Evolutionary conservation across 2,329 filamentous ascomycete species (phyloP).

Genomic region (Zymoseptoria pseudotritici): DNA sequence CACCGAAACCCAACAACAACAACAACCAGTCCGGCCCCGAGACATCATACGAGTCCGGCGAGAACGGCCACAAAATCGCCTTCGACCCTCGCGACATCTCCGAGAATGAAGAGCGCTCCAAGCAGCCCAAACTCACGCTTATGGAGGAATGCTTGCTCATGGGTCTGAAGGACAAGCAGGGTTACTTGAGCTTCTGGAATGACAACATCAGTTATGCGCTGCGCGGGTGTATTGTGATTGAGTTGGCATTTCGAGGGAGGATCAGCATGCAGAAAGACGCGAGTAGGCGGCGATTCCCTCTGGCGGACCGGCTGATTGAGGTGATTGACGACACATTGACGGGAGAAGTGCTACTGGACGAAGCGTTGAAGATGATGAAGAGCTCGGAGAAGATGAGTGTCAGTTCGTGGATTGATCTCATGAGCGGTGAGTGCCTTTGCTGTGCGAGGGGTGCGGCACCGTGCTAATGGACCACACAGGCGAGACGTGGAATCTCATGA

Average conservation of each 20-base stretch:
- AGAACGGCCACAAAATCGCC: constrained; percentile 97
- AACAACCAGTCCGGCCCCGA: constrained; percentile 48
- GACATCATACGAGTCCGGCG: constrained; percentile 76
- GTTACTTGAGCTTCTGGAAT: constrained; percentile 99
- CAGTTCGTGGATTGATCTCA: constrained; percentile 95
- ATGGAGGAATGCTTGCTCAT: constrained; percentile 98
- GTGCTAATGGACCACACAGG: constrained; percentile 47
- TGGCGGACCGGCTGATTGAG: constrained; percentile 90
- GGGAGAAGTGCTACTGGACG: constrained; percentile 92
- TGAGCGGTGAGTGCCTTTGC: constrained; percentile 73
- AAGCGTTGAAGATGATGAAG: constrained; percentile 99
- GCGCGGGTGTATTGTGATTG: constrained; percentile 95
- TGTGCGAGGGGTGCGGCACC: not conserved
- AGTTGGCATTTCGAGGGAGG: constrained; percentile 89
- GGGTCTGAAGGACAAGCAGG: constrained; percentile 98
- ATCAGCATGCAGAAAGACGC: constrained; percentile 99
- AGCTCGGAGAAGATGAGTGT: constrained; percentile 99
- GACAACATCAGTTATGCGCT: constrained; percentile 99
- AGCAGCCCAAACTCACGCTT: constrained; percentile 94
- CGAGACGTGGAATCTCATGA: constrained; percentile 99
- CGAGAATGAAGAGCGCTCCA: constrained; percentile 91
- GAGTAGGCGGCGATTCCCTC: constrained; percentile 79
- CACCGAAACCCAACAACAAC: constrained; percentile 53
- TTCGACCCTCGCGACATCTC: constrained; percentile 96
- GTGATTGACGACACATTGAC: constrained; percentile 95